These are phyloP conservation scores for Sporothrix luriei DNA, from an alignment of 2,329 filamentous ascomycete species.

Conservation along the genomic window DNA sequence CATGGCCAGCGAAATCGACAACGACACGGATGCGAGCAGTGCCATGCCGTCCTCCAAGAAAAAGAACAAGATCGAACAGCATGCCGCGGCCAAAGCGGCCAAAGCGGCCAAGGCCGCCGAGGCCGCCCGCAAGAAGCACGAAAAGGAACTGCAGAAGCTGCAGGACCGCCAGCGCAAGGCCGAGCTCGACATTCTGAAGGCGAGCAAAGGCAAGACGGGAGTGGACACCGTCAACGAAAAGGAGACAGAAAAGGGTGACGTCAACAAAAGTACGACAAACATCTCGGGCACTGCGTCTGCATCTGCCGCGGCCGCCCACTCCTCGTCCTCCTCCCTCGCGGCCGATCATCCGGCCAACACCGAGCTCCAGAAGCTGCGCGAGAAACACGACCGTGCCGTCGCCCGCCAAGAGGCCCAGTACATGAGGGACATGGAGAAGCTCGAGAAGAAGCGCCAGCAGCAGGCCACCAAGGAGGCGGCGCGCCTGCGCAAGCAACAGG, in stretches of 20 bases:
- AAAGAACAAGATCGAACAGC: neutral
- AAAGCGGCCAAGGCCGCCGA: constrained; percentile 36
- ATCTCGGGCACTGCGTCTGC: neutral
- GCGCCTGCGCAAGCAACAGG: constrained; percentile 52
- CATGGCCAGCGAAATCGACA: neutral
- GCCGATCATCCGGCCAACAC: neutral
- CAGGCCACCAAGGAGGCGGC: constrained; percentile 64
- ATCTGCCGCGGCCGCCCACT: neutral
- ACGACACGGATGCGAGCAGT: constrained; percentile 1
- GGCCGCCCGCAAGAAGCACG: constrained; percentile 47
- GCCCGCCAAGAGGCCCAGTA: constrained; percentile 69
- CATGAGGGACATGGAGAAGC: constrained; percentile 63
- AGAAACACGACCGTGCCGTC: constrained; percentile 65
- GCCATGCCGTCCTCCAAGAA: neutral
- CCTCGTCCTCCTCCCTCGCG: neutral
- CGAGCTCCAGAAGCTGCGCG: constrained; percentile 59
- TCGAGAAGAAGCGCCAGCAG: constrained; percentile 64
- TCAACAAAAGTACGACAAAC: constrained; percentile 36
- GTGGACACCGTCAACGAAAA: constrained; percentile 51
- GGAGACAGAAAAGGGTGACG: constrained; percentile 20
- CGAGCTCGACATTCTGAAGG: neutral
- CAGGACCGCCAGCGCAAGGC: constrained; percentile 55
- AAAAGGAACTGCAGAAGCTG: constrained; percentile 68
- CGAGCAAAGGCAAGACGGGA: constrained; percentile 59
- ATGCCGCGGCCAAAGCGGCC: constrained; percentile 23